Conservation (phyloP, 106 monocot species). For the Apostasia shenzhenica region DNA sequence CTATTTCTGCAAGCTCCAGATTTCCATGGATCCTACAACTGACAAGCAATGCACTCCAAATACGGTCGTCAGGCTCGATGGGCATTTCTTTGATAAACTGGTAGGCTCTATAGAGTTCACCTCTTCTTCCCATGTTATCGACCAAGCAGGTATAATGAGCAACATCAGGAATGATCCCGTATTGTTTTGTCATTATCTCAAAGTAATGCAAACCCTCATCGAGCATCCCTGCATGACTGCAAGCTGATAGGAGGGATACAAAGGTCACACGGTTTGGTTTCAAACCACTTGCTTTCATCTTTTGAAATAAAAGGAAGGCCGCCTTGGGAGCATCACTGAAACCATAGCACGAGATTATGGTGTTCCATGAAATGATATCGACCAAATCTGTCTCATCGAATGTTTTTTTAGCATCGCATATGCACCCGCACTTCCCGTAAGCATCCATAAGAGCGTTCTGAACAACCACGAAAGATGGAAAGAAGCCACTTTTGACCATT, state of each 20-base stretch:
- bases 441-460: conserved; percentile 64
- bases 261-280: conserved; percentile 60
- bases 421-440: conserved; percentile 72
- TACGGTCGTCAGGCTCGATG: conserved; percentile 55
- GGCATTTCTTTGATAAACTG: conserved; percentile 57
- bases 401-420: conserved; percentile 37
- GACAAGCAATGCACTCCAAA: conserved; percentile 66
- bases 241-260: conserved; percentile 50
- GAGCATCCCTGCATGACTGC: conserved; percentile 65
- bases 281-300: conserved; percentile 43
- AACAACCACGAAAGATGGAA: conserved; percentile 27
- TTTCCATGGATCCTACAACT: conserved; percentile 65
- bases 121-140: conserved; percentile 55
- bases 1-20: conserved; percentile 55
- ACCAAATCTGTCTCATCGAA: conserved; percentile 49
- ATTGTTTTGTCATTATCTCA: conserved; percentile 33
- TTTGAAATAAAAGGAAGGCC: conserved; percentile 32
- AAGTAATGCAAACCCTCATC: conserved; percentile 50
- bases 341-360: conserved; percentile 62
- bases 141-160: conserved; percentile 75
- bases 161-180: conserved; percentile 48
- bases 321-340: conserved; percentile 33
- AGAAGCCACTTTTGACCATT: conserved; percentile 51
- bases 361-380: conserved; percentile 76
- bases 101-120: conserved; percentile 53